Percentiles rank a stretch among this genome's conserved stretches.
Conservation (phyloP, 2,329 filamentous ascomycete species). For the Colletotrichum musae region DNA sequence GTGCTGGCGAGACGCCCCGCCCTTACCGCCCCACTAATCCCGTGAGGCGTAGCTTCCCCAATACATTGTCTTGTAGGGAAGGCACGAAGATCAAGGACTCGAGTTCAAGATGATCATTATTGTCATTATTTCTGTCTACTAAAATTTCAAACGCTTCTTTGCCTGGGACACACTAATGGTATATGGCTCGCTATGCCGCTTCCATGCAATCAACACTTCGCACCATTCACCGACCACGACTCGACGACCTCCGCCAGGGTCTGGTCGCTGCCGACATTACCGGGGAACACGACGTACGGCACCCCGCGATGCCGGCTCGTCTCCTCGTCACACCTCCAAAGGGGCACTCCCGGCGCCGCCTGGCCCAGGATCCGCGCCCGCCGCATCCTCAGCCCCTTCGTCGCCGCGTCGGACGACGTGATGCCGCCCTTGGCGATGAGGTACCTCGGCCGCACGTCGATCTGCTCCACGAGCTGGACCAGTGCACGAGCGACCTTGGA, state of each 20-base stretch:
- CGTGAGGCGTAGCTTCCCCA: not conserved
- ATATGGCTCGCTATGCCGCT: conserved; percentile 22
- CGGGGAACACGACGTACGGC: conserved; percentile 71
- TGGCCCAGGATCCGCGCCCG: conserved; percentile 69
- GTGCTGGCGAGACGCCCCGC: too few species aligned
- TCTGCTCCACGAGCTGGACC: conserved; percentile 62
- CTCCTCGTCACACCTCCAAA: conserved; percentile 71
- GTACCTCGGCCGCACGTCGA: conserved; percentile 66
- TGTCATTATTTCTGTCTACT: conserved; percentile 1
- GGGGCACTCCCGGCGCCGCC: conserved; percentile 69
- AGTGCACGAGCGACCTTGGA: conserved; percentile 64
- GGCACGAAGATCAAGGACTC: not conserved
- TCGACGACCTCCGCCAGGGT: conserved; percentile 62
- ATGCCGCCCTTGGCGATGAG: conserved; percentile 74
- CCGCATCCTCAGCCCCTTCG: conserved; percentile 68
- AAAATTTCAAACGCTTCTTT: not conserved
- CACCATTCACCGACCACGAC: conserved; percentile 38
- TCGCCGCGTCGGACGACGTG: conserved; percentile 71
- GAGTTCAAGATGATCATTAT: not conserved
- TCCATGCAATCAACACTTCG: conserved; percentile 9
- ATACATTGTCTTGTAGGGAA: not conserved
- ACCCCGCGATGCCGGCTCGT: conserved; percentile 65
- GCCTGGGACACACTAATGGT: conserved; percentile 1
- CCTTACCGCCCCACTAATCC: not conserved
- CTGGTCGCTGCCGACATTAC: conserved; percentile 67